Conservation (phyloP, 257 asterid genomes). For the Salvia hispanica region DNA sequence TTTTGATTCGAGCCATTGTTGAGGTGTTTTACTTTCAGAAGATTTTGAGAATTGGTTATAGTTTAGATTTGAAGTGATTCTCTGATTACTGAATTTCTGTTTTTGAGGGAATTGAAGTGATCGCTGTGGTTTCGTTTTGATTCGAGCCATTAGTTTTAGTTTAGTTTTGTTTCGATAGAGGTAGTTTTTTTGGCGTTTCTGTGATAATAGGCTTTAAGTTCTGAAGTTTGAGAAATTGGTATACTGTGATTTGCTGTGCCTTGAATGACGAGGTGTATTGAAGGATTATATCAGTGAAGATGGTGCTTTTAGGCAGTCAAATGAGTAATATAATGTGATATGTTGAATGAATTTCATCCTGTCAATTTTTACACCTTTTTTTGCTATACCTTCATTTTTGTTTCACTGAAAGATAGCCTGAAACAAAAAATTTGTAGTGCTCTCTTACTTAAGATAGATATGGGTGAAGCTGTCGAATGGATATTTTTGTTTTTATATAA, state of each 20-base stretch:
- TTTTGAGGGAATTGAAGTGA: no score
- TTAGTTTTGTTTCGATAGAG: background rate
- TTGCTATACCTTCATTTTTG: background rate
- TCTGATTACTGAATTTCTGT: no score
- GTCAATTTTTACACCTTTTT: background rate
- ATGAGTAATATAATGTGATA: background rate
- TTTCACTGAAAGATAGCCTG: conserved; percentile 1
- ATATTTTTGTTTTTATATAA: background rate
- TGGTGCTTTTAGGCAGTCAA: background rate
- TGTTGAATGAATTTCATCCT: no score
- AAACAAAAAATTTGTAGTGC: background rate
- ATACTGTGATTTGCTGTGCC: background rate
- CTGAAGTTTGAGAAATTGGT: no score
- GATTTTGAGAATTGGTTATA: no score
- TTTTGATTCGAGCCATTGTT: no score
- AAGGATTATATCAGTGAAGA: background rate
- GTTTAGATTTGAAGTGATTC: no score
- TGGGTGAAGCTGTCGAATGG: background rate
- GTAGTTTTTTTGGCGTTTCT: background rate
- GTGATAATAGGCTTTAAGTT: background rate
- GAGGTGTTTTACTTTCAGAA: no score
- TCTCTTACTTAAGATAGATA: background rate
- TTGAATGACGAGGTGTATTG: no score
- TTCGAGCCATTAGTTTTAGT: no score
- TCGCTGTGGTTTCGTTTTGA: no score